Conservation (phyloP, 2,329 filamentous ascomycete species). For the Fusarium sp. region DNA sequence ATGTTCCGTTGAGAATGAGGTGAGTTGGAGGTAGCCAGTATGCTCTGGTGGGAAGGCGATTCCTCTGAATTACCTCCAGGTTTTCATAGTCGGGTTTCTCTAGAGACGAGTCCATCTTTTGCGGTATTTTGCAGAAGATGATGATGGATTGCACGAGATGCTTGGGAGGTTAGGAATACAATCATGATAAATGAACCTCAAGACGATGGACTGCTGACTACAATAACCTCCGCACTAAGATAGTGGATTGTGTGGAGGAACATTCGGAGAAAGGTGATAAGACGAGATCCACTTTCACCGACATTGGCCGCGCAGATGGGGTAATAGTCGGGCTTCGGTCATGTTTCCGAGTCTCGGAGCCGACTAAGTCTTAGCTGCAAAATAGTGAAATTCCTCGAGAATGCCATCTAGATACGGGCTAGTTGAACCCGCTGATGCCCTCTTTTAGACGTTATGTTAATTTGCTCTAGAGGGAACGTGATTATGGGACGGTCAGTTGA, state of each 20-base stretch:
- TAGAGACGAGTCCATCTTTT: neutral
- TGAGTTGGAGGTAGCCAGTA: constrained; percentile 23
- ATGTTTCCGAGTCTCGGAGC: neutral
- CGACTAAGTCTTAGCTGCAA: neutral
- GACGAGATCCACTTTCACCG: constrained; percentile 14
- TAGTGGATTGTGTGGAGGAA: neutral
- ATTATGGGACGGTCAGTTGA: too few species aligned
- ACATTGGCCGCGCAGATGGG: constrained; percentile 5
- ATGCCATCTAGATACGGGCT: accelerated
- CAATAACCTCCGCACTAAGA: neutral
- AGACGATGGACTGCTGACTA: neutral
- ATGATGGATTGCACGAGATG: accelerated
- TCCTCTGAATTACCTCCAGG: constrained; percentile 17
- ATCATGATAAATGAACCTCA: neutral
- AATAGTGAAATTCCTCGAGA: neutral
- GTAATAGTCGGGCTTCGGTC: constrained; percentile 2
- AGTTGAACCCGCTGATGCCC: accelerated
- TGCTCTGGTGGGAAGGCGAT: constrained; percentile 7
- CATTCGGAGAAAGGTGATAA: constrained; percentile 13
- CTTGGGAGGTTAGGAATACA: neutral
- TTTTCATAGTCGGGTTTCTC: constrained; percentile 21
- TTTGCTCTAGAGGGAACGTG: too few species aligned
- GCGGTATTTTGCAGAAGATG: too few species aligned
- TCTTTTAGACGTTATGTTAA: too few species aligned
- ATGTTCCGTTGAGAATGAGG: constrained; percentile 15